A percentile compares a stretch with the other conserved stretches of the same genome.
phyloP scores from a whole-genome alignment of 768 basidiomycete genomes.

The Mycena galericulata region DNA sequence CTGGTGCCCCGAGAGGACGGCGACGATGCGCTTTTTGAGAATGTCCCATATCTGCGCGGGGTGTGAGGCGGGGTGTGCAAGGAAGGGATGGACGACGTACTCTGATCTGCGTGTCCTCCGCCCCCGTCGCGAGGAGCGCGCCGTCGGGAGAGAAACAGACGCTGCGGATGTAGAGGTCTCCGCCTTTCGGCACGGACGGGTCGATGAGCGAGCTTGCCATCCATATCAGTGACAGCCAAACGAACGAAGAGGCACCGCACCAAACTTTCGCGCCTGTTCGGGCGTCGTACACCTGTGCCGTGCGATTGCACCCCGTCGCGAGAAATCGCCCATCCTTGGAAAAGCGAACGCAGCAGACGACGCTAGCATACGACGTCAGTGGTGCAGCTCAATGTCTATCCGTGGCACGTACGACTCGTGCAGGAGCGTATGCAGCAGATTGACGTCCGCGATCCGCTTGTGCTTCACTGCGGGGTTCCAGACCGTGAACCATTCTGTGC shows the following conservation, averaged over 20 bases:
- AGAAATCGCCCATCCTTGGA: slow-evolving; percentile 84
- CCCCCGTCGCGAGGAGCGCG: slow-evolving; percentile 82
- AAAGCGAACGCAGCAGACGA: slow-evolving; percentile 79
- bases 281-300: slow-evolving; percentile 86
- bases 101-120: slow-evolving; percentile 85
- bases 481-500: slow-evolving; percentile 80
- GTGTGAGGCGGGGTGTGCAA: slow-evolving; percentile 29
- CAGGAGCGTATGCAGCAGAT: slow-evolving; percentile 74
- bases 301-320: slow-evolving; percentile 85
- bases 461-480: slow-evolving; percentile 68
- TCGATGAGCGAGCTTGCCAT: slow-evolving; percentile 31
- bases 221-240: slow-evolving; percentile 55
- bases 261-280: slow-evolving; percentile 79
- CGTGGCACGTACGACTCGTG: slow-evolving; percentile 70
- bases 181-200: slow-evolving; percentile 35
- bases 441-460: slow-evolving; percentile 72
- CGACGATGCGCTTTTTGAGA: slow-evolving; percentile 72
- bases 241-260: slow-evolving; percentile 68
- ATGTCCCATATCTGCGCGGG: slow-evolving; percentile 81
- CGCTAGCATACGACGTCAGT: slow-evolving; percentile 16
- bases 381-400: not conserved
- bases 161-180: slow-evolving; percentile 76
- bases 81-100: slow-evolving; percentile 54
- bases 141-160: slow-evolving; percentile 89
- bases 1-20: slow-evolving; percentile 79